Evolutionary conservation across 129 eudicot species (phyloP), one percentile per base, ranked within the genome.

Genomic region (Smallanthus sonchifolius): DNA sequence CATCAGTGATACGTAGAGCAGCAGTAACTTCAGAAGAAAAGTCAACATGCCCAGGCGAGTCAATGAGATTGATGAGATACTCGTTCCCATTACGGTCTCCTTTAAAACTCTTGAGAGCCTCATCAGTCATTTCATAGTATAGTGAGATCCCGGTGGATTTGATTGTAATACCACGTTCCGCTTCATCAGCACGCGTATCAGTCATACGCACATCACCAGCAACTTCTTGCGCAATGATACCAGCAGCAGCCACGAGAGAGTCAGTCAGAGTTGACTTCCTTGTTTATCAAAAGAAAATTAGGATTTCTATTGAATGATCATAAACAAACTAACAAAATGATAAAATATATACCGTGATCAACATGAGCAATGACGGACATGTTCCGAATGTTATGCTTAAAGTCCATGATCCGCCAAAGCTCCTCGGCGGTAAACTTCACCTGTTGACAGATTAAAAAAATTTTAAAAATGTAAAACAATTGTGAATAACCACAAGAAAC

Each of bases 331-430:
- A 4, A 11, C 34, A 5, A 5, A 13, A 24, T 5, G 5, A 17
- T 9, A 60, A 60, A 30, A 30, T 9, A 34, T 16, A 10, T 77
- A 89, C 96, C 92, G 64, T 89, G 92, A 75, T 89, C 96, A 24
- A 89, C 90, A 81, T 87, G 96, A 36, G 96, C 92, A 79, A 89
- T 83, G 30, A 89, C 96, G 70, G 92, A 89, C 96, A 89, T 87
- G 51, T 89, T 89, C 69, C 92, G 85, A 35, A 89, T 87, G 84
- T 87, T 89, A 43, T 89, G 81, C 76, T 87, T 87, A 52, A 2
- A 48, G 88, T 89, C 92, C 96, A 87, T 89, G 76, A 90, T 90
- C 76, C 77, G 43, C 0, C 87, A 87, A 57, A 87, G 86, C 85
- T 80, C 96, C 51, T 77, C 81, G 1, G 81, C 89, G 5, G 97